Conservation (phyloP, 2,329 filamentous ascomycete genomes). For the Calonectria hongkongensis region DNA sequence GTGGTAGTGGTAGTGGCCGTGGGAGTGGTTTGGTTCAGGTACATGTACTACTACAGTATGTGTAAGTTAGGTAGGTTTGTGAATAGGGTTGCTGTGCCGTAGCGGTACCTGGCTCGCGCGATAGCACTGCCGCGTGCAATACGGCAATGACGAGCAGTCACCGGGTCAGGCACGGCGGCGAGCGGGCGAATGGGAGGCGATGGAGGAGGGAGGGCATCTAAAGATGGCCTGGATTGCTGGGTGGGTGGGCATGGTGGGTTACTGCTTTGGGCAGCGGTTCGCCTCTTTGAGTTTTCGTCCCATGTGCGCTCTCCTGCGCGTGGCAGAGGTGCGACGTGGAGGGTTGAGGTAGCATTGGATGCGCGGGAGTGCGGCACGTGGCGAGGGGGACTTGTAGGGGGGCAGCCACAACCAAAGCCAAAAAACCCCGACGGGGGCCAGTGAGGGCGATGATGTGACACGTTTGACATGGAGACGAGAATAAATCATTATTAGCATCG, state of each 20-base stretch:
- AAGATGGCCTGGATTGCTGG: background rate
- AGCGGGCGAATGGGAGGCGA: slow-evolving; percentile 7
- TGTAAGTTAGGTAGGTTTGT: background rate
- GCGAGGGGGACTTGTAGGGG: background rate
- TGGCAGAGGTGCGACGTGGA: slow-evolving; percentile 17
- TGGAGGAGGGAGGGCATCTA: background rate
- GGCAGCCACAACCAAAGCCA: slow-evolving; percentile 3
- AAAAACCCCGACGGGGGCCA: background rate
- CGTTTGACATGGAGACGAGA: background rate
- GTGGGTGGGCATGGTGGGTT: slow-evolving; percentile 8
- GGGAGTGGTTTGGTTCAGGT: background rate
- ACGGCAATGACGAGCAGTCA: slow-evolving; percentile 14
- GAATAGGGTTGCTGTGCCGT: slow-evolving; percentile 24
- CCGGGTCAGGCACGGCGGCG: slow-evolving; percentile 1
- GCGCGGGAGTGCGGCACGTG: slow-evolving; percentile 23
- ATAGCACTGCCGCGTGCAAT: slow-evolving; percentile 9
- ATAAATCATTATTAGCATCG: slow-evolving; percentile 1
- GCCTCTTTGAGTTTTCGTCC: slow-evolving; percentile 18
- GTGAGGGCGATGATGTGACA: slow-evolving; percentile 3
- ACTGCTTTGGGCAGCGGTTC: slow-evolving; percentile 31
- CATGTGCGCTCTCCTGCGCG: slow-evolving; percentile 1
- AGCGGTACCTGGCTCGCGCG: background rate
- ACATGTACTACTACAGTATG: too few relatives aligned
- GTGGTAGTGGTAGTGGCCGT: background rate
- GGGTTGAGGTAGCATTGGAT: slow-evolving; percentile 27